Conservation (phyloP, 2,329 filamentous ascomycete genomes). For the Diaporthe australafricana region DNA sequence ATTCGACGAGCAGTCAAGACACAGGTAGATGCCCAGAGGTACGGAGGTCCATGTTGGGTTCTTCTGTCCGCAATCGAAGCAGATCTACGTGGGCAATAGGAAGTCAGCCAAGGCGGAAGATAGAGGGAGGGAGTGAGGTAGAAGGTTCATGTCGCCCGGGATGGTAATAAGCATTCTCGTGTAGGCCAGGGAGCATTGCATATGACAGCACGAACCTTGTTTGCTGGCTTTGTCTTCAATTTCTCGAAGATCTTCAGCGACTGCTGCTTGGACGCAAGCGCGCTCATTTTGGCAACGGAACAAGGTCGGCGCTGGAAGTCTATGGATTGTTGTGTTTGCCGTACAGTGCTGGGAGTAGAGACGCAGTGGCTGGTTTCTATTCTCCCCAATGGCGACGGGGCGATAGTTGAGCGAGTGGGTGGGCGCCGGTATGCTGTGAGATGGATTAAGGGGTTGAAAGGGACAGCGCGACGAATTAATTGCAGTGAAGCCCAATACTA, state of each 20-base stretch:
- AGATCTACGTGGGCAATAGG: constrained; percentile 70
- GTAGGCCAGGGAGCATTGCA: neutral
- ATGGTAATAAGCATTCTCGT: neutral
- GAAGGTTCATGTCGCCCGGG: neutral
- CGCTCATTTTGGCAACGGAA: constrained; percentile 63
- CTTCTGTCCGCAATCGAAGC: constrained; percentile 98
- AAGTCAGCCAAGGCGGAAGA: constrained; percentile 37
- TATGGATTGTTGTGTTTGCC: neutral
- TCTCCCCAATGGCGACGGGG: constrained; percentile 19
- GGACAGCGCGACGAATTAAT: constrained; percentile 39
- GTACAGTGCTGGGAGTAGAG: neutral
- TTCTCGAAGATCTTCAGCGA: constrained; percentile 99
- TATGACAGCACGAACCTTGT: constrained; percentile 73
- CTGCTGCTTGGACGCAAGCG: constrained; percentile 87
- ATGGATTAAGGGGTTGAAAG: constrained; percentile 34
- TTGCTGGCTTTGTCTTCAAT: constrained; percentile 91
- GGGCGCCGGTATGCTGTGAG: constrained; percentile 46
- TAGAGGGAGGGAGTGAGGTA: neutral
- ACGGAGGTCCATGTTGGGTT: constrained; percentile 99
- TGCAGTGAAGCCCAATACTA: constrained; percentile 35
- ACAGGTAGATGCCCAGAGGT: constrained; percentile 96
- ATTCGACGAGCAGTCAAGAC: constrained; percentile 96
- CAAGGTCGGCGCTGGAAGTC: neutral
- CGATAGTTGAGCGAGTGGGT: constrained; percentile 32
- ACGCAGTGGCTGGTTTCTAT: neutral